Percentiles rank a stretch among this genome's conserved stretches.
These are phyloP conservation scores for Geosmithia putterillii DNA, from an alignment of 2,329 filamentous ascomycete species.

Conservation along the genomic window DNA sequence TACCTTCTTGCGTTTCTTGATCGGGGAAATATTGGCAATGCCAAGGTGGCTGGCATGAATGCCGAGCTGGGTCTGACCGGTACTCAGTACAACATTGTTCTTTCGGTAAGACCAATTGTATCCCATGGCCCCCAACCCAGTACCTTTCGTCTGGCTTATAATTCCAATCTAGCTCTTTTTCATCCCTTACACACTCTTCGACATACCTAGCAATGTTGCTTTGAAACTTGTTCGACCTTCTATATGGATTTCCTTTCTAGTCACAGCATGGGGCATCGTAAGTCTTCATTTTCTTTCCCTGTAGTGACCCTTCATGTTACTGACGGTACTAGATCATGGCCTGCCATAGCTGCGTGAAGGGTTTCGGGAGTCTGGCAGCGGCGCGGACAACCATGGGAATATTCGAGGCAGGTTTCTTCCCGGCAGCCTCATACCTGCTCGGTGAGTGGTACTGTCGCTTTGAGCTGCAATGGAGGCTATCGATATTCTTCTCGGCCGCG, in stretches of 20 bases:
- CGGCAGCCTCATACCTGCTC: conserved; percentile 6
- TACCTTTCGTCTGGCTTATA: conserved; percentile 7
- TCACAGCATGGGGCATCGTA: conserved; percentile 4
- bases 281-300: background rate
- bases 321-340: background rate
- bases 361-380: conserved; percentile 30
- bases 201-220: conserved; percentile 21
- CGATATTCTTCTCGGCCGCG: conserved; percentile 14
- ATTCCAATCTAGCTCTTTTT: conserved; percentile 32
- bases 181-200: conserved; percentile 41
- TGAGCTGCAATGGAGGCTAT: conserved; percentile 8
- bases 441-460: conserved; percentile 2
- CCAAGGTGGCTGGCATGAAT: conserved; percentile 29
- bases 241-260: conserved; percentile 4
- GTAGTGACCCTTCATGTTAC: background rate
- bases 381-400: conserved; percentile 28
- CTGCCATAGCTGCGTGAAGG: conserved; percentile 22
- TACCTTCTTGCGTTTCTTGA: conserved; percentile 47
- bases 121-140: no score
- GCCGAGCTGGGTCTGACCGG: conserved; percentile 30
- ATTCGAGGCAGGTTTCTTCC: conserved; percentile 27
- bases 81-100: conserved; percentile 44
- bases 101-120: conserved; percentile 8
- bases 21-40: conserved; percentile 37
- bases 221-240: conserved; percentile 8